A percentile compares a stretch with the other conserved stretches of the same genome.
Evolutionary conservation across 805 yeast species (phyloP).

Genomic region (Candida chauliodis): DNA sequence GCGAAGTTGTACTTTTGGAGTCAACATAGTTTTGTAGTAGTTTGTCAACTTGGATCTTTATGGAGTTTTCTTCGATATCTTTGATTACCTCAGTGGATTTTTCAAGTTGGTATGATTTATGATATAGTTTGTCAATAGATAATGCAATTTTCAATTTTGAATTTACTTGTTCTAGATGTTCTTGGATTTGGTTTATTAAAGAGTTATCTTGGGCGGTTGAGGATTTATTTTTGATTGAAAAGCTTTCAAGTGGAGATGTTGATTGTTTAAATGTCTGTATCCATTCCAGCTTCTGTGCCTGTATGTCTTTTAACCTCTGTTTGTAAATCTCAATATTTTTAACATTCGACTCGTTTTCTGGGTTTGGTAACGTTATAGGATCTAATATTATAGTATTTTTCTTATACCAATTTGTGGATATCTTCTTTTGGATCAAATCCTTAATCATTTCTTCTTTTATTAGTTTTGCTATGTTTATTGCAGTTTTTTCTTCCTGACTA

Average conservation of each 20-base stretch:
- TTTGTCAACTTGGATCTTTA: constrained; percentile 15
- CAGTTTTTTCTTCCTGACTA: constrained; percentile 38
- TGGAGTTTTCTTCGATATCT: constrained; percentile 13
- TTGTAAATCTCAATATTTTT: constrained; percentile 46
- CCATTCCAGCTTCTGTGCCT: constrained; percentile 50
- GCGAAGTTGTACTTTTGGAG: constrained; percentile 6
- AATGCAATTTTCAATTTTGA: constrained; percentile 3
- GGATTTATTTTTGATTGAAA: constrained; percentile 7
- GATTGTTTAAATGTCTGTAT: constrained; percentile 22
- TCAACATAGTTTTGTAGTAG: constrained; percentile 18
- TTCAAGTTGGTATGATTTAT: constrained; percentile 25
- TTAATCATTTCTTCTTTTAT: constrained; percentile 61
- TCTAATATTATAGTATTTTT: constrained; percentile 24
- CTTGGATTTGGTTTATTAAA: constrained; percentile 13
- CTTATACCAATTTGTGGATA: constrained; percentile 69
- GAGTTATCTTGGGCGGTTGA: constrained; percentile 9
- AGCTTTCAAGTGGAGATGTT: constrained; percentile 14
- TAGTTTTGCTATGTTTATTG: constrained; percentile 52
- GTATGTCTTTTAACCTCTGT: constrained; percentile 40
- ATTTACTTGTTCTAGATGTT: constrained; percentile 19
- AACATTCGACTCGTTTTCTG: constrained; percentile 52
- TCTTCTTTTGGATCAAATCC: constrained; percentile 56
- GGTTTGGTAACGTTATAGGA: constrained; percentile 48
- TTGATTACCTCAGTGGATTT: constrained; percentile 22
- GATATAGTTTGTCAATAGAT: constrained; percentile 35